Evolutionary conservation across 495 filamentous ascomycete species (phyloP).

Genomic region (Bombardia bombarda): DNA sequence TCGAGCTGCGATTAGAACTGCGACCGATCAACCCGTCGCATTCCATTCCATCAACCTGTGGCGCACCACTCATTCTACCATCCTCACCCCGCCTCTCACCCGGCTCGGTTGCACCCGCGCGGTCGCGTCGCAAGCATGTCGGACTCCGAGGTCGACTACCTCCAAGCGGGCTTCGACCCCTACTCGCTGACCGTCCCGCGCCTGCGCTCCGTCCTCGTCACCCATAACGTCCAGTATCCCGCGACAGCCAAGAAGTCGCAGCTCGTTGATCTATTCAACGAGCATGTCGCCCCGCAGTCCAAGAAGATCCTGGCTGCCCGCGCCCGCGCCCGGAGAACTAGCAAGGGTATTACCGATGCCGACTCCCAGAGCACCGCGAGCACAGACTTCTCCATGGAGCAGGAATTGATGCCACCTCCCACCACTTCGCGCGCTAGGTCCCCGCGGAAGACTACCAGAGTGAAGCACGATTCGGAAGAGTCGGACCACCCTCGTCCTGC

Average conservation of each 20-base stretch:
- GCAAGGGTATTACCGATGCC: slow-evolving; percentile 78
- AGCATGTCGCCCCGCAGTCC: slow-evolving; percentile 69
- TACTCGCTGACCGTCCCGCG: slow-evolving; percentile 72
- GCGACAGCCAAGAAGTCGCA: slow-evolving; percentile 77
- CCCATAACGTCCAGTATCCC: slow-evolving; percentile 75
- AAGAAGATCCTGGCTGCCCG: slow-evolving; percentile 65
- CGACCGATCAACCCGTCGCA: too few species aligned
- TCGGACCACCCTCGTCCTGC: slow-evolving; percentile 26
- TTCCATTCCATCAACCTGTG: too few species aligned
- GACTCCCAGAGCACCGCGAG: slow-evolving; percentile 39
- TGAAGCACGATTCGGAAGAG: slow-evolving; percentile 40
- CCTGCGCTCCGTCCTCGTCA: slow-evolving; percentile 81
- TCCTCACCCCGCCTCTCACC: too few species aligned
- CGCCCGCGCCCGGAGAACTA: slow-evolving; percentile 68
- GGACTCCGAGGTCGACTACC: slow-evolving; percentile 64
- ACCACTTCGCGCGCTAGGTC: slow-evolving; percentile 33
- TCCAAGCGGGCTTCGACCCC: slow-evolving; percentile 78
- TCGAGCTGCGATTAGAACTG: too few species aligned
- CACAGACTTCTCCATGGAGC: slow-evolving; percentile 35
- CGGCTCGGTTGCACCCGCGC: too few species aligned
- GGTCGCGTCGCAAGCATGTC: slow-evolving; percentile 53
- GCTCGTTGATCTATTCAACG: slow-evolving; percentile 74
- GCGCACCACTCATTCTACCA: too few species aligned
- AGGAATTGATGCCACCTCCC: slow-evolving; percentile 37
- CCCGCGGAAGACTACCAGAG: slow-evolving; percentile 36